Evolutionary conservation across 2,329 filamentous ascomycete species (phyloP).

Genomic region (Xylariaceae sp.): DNA sequence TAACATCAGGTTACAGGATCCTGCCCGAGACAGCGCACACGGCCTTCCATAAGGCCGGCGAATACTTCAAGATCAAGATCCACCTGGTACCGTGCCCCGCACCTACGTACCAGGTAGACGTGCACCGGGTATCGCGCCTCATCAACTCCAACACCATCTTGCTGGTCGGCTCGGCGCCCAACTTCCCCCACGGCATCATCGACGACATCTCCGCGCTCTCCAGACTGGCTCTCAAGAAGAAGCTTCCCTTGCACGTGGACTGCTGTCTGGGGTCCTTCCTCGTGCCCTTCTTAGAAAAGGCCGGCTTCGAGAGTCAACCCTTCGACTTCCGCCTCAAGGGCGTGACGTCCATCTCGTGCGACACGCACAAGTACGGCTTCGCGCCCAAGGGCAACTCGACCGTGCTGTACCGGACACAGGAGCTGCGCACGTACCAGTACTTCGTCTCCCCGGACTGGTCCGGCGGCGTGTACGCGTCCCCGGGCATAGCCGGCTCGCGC

Average conservation of each 20-base stretch:
- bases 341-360: conserved; percentile 91
- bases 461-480: conserved; percentile 92
- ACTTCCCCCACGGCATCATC: conserved; percentile 97
- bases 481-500: conserved; percentile 83
- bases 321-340: conserved; percentile 95
- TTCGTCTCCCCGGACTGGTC: conserved; percentile 94
- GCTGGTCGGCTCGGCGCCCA: conserved; percentile 89
- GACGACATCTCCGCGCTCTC: conserved; percentile 88
- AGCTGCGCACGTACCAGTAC: conserved; percentile 85
- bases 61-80: conserved; percentile 95
- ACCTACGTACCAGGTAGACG: conserved; percentile 77
- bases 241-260: conserved; percentile 88
- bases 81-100: conserved; percentile 84
- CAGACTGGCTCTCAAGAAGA: conserved; percentile 71
- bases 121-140: conserved; percentile 70
- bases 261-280: conserved; percentile 97
- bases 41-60: conserved; percentile 88
- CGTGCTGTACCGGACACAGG: conserved; percentile 76
- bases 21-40: conserved; percentile 92
- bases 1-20: conserved; percentile 56
- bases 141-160: conserved; percentile 93
- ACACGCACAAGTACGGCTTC: conserved; percentile 99
- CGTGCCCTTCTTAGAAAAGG: conserved; percentile 82
- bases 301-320: conserved; percentile 81
- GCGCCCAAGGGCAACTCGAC: conserved; percentile 96